phyloP scores from a whole-genome alignment of 2,329 filamentous ascomycete genomes.

The Talaromyces sp. region DNA sequence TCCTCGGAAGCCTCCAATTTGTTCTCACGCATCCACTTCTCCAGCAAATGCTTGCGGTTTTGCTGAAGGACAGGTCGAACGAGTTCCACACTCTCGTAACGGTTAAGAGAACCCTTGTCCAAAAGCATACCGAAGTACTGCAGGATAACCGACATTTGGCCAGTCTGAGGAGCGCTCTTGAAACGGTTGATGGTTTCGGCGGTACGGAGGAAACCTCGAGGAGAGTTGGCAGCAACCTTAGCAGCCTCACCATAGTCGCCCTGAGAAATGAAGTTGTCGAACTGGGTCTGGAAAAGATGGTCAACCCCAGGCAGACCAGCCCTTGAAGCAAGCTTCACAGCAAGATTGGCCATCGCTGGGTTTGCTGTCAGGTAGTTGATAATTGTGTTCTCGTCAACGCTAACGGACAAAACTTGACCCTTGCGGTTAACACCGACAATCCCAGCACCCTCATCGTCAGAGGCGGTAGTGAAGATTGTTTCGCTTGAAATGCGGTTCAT shows the following conservation, averaged over 20 bases:
- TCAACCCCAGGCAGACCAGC: constrained; percentile 93
- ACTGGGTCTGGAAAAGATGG: constrained; percentile 87
- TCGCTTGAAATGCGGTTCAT: constrained; percentile 99
- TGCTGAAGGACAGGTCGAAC: constrained; percentile 90
- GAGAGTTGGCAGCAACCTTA: constrained; percentile 95
- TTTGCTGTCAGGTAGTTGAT: constrained; percentile 96
- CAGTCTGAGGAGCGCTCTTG: constrained; percentile 76
- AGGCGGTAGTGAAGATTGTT: constrained; percentile 93
- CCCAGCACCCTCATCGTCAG: constrained; percentile 80
- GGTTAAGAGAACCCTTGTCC: constrained; percentile 91
- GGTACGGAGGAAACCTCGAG: constrained; percentile 91
- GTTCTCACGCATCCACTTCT: constrained; percentile 97
- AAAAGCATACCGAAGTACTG: constrained; percentile 98
- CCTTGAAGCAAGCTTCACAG: constrained; percentile 93
- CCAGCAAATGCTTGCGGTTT: constrained; percentile 90
- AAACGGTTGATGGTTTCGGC: constrained; percentile 94
- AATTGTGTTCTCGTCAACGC: constrained; percentile 86
- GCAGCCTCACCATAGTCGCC: constrained; percentile 87
- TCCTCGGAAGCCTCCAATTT: constrained; percentile 97
- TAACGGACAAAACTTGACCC: constrained; percentile 93
- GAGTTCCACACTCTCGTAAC: constrained; percentile 90
- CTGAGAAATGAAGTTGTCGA: constrained; percentile 79
- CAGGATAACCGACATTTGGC: constrained; percentile 83
- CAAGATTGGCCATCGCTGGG: constrained; percentile 88
- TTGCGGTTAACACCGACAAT: constrained; percentile 96